Base-by-base conservation (phyloP, 2,329 filamentous ascomycete genomes). In the Rhexocercosporidium sp. region DNA sequence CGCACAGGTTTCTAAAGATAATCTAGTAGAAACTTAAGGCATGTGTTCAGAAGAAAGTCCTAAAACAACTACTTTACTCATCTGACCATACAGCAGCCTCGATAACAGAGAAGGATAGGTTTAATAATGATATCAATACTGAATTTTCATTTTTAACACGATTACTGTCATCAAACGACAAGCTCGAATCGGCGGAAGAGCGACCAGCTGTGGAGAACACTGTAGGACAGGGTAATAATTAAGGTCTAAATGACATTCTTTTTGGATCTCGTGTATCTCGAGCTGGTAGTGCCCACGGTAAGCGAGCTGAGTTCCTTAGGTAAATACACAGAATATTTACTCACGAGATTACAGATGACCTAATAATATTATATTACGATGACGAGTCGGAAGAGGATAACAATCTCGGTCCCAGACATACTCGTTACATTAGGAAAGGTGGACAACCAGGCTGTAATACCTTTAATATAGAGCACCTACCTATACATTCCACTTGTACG, bases 121-220 rank as follows among this genome's bases (percentile, higher is more conserved):
- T 51, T n/a, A n/a, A n/a, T n/a, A n/a, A n/a, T n/a, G n/a, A n/a
- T n/a, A n/a, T n/a, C n/a, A n/a, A n/a, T n/a, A 31, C 29, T 12
- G 27, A 54, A 54, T 34, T 20, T 34, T 16, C 51, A 54, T 34
- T 27, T 54, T 54, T 54, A 12, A 34, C 29, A 54, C 51, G 16
- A 16, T 20, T 54, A 31, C 47, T 51, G 12, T 51, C 22, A 14
- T 51, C 22, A 51, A 51, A 54, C 27, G 2, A 20, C 16, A 54
- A 54, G 51, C 51, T 54, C 51, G 51, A 54, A 54, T 54, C 51
- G 29, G 51, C 51, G 51, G 16, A 54, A 54, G 49, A 53, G 27
- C 51, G 16, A 54, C 27, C 27, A 20, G 27, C 27, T 34, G n/a
- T 54, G 9, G 18, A 54, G 29, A 54, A 27, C 27, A 54, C 51